Percentiles rank a stretch among this genome's conserved stretches.
Evolutionary conservation across 352 stramenopile genomes (phyloP).

Genomic region (Pythium chondricola): DNA sequence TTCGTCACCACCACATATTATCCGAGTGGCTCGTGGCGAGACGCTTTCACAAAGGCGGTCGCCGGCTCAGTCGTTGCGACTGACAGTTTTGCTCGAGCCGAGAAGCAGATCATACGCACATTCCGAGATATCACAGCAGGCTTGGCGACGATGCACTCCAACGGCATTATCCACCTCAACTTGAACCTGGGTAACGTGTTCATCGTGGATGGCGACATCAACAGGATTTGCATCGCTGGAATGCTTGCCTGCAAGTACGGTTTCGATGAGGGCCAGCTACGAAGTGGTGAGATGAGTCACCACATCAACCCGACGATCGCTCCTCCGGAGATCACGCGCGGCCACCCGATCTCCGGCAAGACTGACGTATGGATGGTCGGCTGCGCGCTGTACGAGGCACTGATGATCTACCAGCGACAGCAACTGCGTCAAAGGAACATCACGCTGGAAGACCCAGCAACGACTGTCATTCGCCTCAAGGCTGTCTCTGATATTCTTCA

Average conservation of each 20-base stretch:
- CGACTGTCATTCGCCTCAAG: slow-evolving; percentile 30
- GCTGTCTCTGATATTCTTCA: slow-evolving; percentile 34
- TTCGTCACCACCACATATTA: slow-evolving; percentile 49
- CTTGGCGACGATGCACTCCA: slow-evolving; percentile 47
- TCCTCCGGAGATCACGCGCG: slow-evolving; percentile 32
- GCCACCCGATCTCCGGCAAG: slow-evolving; percentile 31
- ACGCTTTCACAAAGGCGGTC: slow-evolving; percentile 21
- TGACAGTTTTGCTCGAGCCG: slow-evolving; percentile 13
- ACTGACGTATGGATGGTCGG: slow-evolving; percentile 62
- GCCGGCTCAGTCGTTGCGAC: not conserved
- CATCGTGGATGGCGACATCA: slow-evolving; percentile 5
- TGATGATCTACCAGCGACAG: slow-evolving; percentile 44
- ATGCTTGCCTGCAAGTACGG: slow-evolving; percentile 37
- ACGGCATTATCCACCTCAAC: slow-evolving; percentile 46
- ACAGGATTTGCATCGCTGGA: slow-evolving; percentile 31
- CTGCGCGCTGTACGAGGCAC: slow-evolving; percentile 40
- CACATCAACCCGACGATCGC: slow-evolving; percentile 30
- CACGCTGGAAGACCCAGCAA: not conserved
- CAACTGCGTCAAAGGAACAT: slow-evolving; percentile 19
- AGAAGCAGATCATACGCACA: slow-evolving; percentile 12
- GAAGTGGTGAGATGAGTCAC: slow-evolving; percentile 26
- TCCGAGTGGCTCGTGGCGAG: slow-evolving; percentile 27
- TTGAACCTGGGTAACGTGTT: slow-evolving; percentile 48
- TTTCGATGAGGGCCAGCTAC: slow-evolving; percentile 27
- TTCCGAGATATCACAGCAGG: slow-evolving; percentile 49